Evolutionary conservation across 768 basidiomycete species (phyloP), one percentile per base, ranked within the genome.

Genomic region (Amanita muscaria): DNA sequence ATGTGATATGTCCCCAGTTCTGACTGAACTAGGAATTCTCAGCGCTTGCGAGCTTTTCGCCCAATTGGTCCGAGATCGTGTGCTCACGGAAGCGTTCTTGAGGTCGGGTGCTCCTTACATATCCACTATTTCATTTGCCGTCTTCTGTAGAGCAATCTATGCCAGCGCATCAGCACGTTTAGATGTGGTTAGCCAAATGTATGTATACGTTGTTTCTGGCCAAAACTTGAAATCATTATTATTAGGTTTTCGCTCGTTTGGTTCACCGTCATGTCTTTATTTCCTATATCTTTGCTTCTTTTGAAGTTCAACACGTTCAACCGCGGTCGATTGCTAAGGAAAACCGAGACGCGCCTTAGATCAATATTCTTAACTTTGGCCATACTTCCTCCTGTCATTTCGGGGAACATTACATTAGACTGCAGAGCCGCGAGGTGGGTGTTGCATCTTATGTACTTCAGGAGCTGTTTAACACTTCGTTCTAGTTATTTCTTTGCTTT

Each of bases 301-400:
- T 62, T 86, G 21, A 77, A 76, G 47, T 83, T 80, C 61, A 81
- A 80, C 47, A 77, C 76, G 47, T 83, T 80, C 61, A 81, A 80
- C 47, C 73, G 82, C 14, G 75, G 76, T 14, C 72, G 79, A 24
- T 59, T 86, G 3, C 69, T 65, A 4, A 64, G 82, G 22, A 47
- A 52, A 8, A 56, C 58, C 2, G 61, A 51, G 14, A 70, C 76
- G 4, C 60, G 68, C 4, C 54, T 80, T 3, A 43, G 52, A 11
- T 53, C 65, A 21, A 64, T 80, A 24, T 47, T 73, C 10, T 44
- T 65, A 10, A 64, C 79, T 0, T 48, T 77, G 18, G 37, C 63
- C 2, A 56, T 81, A 5, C 64, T 68, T 0, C 48, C 60, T 0
- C 57, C 63, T 1, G 63, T 80, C 2, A 69, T 79, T 46, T 72